Conservation (phyloP, 345 rosid genomes). For the Cochlearia excelsa region DNA sequence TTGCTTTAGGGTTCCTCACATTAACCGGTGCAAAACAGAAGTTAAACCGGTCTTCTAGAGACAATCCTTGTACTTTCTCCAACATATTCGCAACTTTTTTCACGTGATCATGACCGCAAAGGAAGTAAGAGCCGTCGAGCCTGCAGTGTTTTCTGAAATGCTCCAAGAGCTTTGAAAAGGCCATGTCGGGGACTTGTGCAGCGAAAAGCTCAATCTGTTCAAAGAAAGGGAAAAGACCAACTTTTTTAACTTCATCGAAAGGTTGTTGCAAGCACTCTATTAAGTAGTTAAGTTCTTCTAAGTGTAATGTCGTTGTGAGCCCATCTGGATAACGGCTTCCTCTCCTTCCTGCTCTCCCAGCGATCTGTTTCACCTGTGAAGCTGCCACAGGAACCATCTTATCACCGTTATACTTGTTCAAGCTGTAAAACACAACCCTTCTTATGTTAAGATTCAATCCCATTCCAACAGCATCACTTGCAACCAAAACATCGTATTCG, state of each 20-base stretch:
- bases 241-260: conserved; percentile 74
- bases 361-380: conserved; percentile 93
- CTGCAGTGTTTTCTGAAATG: conserved; percentile 76
- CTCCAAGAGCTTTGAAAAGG: conserved; percentile 63
- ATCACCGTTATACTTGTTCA: conserved; percentile 82
- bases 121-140: conserved; percentile 79
- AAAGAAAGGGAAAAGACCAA: conserved; percentile 84
- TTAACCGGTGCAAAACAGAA: conserved; percentile 96
- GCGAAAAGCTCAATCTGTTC: conserved; percentile 94
- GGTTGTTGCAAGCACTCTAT: conserved; percentile 84
- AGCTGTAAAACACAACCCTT: conserved; percentile 73
- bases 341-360: conserved; percentile 95
- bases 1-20: conserved; percentile 82
- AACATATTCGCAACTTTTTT: conserved; percentile 95
- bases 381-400: conserved; percentile 77
- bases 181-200: conserved; percentile 52
- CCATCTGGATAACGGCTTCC: conserved; percentile 90
- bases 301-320: conserved; percentile 70
- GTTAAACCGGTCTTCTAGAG: conserved; percentile 86
- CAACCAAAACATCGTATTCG: conserved; percentile 90
- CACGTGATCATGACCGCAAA: conserved; percentile 75
- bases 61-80: conserved; percentile 72
- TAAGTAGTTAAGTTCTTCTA: conserved; percentile 68
- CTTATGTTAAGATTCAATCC: conserved; percentile 92
- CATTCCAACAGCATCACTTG: conserved; percentile 98